Percentiles rank a stretch among this genome's conserved stretches.
Evolutionary conservation across 2,329 filamentous ascomycete genomes (phyloP).

Genomic region (Claviceps sp.): DNA sequence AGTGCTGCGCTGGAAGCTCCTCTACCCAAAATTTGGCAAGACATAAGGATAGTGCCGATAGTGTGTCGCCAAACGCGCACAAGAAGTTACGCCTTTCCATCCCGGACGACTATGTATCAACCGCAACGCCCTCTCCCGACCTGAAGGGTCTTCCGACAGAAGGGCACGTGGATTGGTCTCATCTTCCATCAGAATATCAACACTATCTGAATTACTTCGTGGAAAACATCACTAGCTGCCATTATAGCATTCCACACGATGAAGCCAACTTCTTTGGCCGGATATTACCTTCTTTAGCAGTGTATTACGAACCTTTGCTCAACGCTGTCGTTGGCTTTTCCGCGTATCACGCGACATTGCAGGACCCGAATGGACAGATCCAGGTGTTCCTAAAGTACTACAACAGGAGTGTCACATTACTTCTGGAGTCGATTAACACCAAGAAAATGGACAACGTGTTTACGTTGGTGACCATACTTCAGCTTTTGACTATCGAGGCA

Average conservation of each 20-base stretch:
- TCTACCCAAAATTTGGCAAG: constrained; percentile 21
- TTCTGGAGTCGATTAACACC: constrained; percentile 58
- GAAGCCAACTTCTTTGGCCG: constrained; percentile 59
- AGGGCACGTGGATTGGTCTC: constrained; percentile 34
- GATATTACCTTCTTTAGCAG: constrained; percentile 56
- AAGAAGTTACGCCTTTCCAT: constrained; percentile 36
- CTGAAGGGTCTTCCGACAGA: constrained; percentile 10
- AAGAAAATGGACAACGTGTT: constrained; percentile 58
- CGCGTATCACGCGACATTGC: constrained; percentile 70
- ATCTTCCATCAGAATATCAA: constrained; percentile 55
- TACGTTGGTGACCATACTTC: constrained; percentile 75
- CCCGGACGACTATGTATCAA: constrained; percentile 27
- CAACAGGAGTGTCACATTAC: constrained; percentile 68
- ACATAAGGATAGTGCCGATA: constrained; percentile 35
- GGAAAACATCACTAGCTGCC: constrained; percentile 64
- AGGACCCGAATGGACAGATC: constrained; percentile 57
- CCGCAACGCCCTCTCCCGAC: constrained; percentile 14
- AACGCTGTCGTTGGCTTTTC: constrained; percentile 82
- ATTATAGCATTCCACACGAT: constrained; percentile 68
- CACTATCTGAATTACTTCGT: constrained; percentile 69
- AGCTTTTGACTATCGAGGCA: constrained; percentile 89
- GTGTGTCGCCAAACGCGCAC: constrained; percentile 37
- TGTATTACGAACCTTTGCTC: constrained; percentile 64
- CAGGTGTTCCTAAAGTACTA: constrained; percentile 80
- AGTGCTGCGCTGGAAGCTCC: constrained; percentile 24